phyloP scores from a whole-genome alignment of 257 asterid genomes.

The Solanum sejunctum region DNA sequence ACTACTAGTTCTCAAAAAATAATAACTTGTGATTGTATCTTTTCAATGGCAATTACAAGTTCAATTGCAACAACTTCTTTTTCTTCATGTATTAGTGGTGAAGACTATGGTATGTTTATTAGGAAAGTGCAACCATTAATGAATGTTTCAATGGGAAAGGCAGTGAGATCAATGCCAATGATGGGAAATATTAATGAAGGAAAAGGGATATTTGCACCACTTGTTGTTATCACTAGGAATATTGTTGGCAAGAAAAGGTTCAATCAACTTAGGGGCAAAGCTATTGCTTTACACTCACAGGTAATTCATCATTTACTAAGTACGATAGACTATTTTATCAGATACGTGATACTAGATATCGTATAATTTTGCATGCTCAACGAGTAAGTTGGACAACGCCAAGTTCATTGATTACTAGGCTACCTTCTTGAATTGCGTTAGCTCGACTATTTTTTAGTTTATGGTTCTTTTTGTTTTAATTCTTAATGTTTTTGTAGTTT shows the following conservation, averaged over 20 bases:
- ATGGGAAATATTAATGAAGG: constrained; percentile 77
- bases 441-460: neutral
- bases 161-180: constrained; percentile 53
- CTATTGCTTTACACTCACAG: constrained; percentile 96
- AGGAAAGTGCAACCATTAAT: constrained; percentile 5
- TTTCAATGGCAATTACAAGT: constrained; percentile 33
- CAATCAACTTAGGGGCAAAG: constrained; percentile 89
- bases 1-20: neutral
- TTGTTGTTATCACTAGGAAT: constrained; percentile 50
- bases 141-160: constrained; percentile 26
- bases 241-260: constrained; percentile 79
- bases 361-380: neutral
- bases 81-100: constrained; percentile 32
- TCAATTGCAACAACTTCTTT: constrained; percentile 40
- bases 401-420: neutral
- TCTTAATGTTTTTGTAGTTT: neutral
- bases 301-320: constrained; percentile 5
- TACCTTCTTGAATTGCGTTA: neutral
- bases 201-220: constrained; percentile 79
- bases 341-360: neutral
- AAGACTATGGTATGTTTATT: constrained; percentile 29
- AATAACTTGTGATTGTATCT: neutral
- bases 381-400: no score
- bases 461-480: neutral
- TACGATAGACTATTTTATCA: no score